phyloP scores from a whole-genome alignment of 2,329 filamentous ascomycete species.

The Talaromyces sp. region DNA sequence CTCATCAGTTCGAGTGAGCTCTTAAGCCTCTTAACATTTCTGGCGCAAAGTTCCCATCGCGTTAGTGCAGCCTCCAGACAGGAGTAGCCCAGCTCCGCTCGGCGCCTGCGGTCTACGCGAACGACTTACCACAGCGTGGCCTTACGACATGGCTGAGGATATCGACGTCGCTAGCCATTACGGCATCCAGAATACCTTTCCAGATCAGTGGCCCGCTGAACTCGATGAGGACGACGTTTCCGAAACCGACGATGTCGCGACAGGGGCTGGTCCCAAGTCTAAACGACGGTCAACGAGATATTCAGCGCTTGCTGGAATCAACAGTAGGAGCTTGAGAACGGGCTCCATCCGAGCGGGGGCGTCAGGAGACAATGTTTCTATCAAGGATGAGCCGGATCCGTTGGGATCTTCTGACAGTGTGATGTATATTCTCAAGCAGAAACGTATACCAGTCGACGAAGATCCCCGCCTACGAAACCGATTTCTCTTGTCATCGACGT shows the following conservation, averaged over 20 bases:
- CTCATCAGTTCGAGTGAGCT: neutral
- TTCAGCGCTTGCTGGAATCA: constrained; percentile 75
- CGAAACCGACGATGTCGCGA: constrained; percentile 52
- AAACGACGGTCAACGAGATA: constrained; percentile 68
- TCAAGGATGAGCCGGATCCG: constrained; percentile 90
- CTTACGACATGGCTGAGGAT: constrained; percentile 58
- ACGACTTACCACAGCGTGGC: neutral
- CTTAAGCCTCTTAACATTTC: too few relatives aligned
- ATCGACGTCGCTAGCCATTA: constrained; percentile 87
- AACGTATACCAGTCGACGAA: constrained; percentile 79
- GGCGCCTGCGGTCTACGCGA: neutral
- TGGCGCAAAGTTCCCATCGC: neutral
- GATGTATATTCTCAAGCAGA: constrained; percentile 71
- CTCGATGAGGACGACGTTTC: constrained; percentile 70
- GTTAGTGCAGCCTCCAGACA: constrained; percentile 1
- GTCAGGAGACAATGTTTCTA: constrained; percentile 73
- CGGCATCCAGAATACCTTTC: constrained; percentile 74
- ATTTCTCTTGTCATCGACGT: constrained; percentile 92
- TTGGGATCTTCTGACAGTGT: constrained; percentile 87
- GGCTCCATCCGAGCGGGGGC: constrained; percentile 64
- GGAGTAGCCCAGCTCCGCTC: neutral
- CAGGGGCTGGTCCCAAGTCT: constrained; percentile 26
- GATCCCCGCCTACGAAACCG: constrained; percentile 79
- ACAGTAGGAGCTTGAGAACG: constrained; percentile 66
- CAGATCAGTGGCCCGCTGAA: constrained; percentile 81